Evolutionary conservation across 306 rosid genomes (phyloP), one percentile per base, ranked within the genome.

Genomic region (Gillenia trifoliata): DNA sequence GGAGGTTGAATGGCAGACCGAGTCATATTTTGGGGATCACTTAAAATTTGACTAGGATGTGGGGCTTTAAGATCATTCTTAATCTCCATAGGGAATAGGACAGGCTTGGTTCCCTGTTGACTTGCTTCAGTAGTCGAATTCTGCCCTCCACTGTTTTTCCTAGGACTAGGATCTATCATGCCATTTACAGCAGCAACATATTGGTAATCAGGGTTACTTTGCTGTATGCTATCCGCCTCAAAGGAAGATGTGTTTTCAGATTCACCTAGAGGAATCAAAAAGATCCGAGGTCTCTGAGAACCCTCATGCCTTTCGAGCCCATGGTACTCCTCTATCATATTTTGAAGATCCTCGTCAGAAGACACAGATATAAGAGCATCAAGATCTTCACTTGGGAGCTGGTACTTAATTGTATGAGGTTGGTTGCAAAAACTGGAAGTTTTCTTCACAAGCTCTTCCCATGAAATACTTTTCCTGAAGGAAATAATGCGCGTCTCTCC

Each of bases 311-410:
- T 85, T 82, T 88, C 89, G 82, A 87, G 81, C 73, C 86, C 96
- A 70, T 86, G 75, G 77, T 82, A 88, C 80, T 90, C 96, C 87
- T 90, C 96, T 77, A 86, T 80, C 96, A 90, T 88, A 77, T 90
- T 83, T 84, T 90, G 96, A 77, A 88, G 93, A 85, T 90, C 96
- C 83, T 90, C 96, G 20, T 83, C 87, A 72, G 93, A 86, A 59
- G 93, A 88, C 47, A 90, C 90, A 8, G 96, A 88, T 78, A 90
- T 90, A 80, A 90, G 83, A 74, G 93, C 87, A 79, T 90, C 96
- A 69, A 88, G 91, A 88, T 90, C 96, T 83, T 90, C 93, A 56
- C 87, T 91, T 16, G 96, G 96, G 81, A 90, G 91, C 84, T 90
- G 93, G 86, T 90, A 90, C 78, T 88, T 90, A 62, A 90, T 90